Evolutionary conservation across 345 rosid species (phyloP).

Genomic region (Acer saccharum): DNA sequence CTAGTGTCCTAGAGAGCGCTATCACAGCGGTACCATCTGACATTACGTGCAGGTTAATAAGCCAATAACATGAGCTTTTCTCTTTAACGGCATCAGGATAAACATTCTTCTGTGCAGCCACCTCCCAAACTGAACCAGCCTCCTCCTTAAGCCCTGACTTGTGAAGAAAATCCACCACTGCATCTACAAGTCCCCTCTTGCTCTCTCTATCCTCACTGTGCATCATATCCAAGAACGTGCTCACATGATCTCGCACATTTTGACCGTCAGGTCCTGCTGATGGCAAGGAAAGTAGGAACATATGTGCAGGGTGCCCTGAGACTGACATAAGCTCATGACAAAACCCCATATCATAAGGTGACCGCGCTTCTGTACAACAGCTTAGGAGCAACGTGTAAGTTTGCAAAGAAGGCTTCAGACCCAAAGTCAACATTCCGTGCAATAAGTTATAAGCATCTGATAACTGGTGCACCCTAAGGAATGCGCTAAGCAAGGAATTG

Average conservation of each 20-base stretch:
- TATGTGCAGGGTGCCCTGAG: conserved; percentile 85
- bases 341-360: conserved; percentile 68
- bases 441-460: conserved; percentile 75
- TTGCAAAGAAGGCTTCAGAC: conserved; percentile 73
- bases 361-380: conserved; percentile 77
- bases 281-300: conserved; percentile 76
- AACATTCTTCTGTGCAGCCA: conserved; percentile 78
- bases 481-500: conserved; percentile 90
- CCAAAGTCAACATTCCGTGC: conserved; percentile 69
- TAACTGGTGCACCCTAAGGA: conserved; percentile 67
- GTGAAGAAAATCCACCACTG: conserved; percentile 88
- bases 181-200: conserved; percentile 90
- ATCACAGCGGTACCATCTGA: conserved; percentile 93
- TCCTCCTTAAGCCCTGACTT: conserved; percentile 92
- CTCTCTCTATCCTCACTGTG: conserved; percentile 97
- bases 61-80: conserved; percentile 83
- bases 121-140: conserved; percentile 95
- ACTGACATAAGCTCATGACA: conserved; percentile 77
- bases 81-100: conserved; percentile 82
- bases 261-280: conserved; percentile 87
- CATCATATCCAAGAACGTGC: conserved; percentile 80
- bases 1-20: conserved; percentile 78
- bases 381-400: conserved; percentile 92
- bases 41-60: conserved; percentile 95
- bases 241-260: conserved; percentile 74